phyloP scores from a whole-genome alignment of 805 yeast genomes.

The Pichia rugopelliculosa region DNA sequence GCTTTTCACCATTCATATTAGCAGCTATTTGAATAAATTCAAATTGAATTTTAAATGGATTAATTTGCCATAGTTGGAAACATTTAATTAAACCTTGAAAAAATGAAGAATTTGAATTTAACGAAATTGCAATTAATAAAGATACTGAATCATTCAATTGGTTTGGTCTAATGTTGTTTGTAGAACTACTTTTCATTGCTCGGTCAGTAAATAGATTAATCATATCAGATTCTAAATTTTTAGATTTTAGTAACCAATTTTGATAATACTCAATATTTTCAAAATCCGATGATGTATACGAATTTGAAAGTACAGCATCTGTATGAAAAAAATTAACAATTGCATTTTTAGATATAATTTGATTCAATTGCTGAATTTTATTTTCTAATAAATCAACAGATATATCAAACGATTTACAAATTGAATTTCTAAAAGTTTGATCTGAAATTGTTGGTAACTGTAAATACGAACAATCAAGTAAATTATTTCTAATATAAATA shows the following conservation, averaged over 20 bases:
- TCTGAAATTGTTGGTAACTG: conserved; percentile 16
- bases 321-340: conserved; percentile 6
- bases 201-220: background rate
- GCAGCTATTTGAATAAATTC: conserved; percentile 10
- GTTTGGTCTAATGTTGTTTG: conserved; percentile 2
- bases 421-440: conserved; percentile 5
- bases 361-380: conserved; percentile 3
- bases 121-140: conserved; percentile 12
- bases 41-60: conserved; percentile 23
- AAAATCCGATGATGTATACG: conserved; percentile 13
- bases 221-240: conserved; percentile 9
- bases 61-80: conserved; percentile 27
- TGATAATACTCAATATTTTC: conserved; percentile 10
- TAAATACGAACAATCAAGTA: conserved; percentile 9
- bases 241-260: conserved; percentile 13
- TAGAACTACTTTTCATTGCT: background rate
- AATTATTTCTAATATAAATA: conserved; percentile 4
- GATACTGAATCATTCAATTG: conserved; percentile 5
- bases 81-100: conserved; percentile 23
- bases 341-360: conserved; percentile 2
- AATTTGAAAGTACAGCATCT: conserved; percentile 1
- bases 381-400: background rate
- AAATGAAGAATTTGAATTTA: conserved; percentile 18
- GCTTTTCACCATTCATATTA: background rate
- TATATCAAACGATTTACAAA: conserved; percentile 10